These are phyloP conservation scores for Pancytospora epiphaga DNA, from an alignment of 371 early-diverging fungal species.

Conservation along the genomic window DNA sequence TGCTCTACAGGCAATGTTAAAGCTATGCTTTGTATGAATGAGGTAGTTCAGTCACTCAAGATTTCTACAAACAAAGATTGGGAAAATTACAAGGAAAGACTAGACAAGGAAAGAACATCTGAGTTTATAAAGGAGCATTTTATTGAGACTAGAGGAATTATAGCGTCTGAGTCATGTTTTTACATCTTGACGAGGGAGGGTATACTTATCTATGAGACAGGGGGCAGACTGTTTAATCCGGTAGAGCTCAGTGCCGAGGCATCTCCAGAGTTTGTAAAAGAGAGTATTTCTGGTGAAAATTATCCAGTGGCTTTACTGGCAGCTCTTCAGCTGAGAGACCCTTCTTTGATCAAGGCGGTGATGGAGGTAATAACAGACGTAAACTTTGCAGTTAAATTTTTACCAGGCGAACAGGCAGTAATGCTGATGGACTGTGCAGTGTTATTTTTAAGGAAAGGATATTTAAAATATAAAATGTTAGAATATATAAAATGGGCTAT, in stretches of 20 bases:
- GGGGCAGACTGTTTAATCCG: background rate
- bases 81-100: constrained; percentile 45
- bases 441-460: background rate
- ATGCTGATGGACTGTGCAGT: background rate
- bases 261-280: background rate
- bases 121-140: constrained; percentile 33
- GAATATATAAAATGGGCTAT: background rate
- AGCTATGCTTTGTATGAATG: background rate
- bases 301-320: background rate
- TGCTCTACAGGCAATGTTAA: background rate
- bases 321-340: background rate
- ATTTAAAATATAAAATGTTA: background rate
- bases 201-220: constrained; percentile 24
- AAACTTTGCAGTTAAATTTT: background rate
- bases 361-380: background rate
- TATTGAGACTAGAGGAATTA: constrained; percentile 38
- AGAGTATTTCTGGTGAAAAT: background rate
- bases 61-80: constrained; percentile 36
- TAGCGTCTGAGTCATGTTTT: constrained; percentile 13
- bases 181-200: constrained; percentile 39
- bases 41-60: constrained; percentile 25
- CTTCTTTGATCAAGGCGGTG: background rate
- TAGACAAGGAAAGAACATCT: constrained; percentile 20
- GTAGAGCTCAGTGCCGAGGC: constrained; percentile 3
- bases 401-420: background rate